Base-by-base conservation (phyloP, 148 eudicot genomes). In the Chenopodium quinoa region DNA sequence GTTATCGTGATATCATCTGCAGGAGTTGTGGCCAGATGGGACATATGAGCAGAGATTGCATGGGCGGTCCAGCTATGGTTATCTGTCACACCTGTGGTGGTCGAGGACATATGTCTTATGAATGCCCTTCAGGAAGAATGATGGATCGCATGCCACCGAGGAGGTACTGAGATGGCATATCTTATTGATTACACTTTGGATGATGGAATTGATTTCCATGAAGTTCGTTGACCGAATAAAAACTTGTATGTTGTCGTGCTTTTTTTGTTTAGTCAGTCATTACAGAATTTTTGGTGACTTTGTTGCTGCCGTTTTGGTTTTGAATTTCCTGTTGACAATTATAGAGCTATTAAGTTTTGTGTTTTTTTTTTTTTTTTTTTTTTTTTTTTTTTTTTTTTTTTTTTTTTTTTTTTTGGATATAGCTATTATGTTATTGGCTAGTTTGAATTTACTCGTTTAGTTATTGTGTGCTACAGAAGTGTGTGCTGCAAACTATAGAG, bases 71-170 rank as follows among this genome's bases (percentile, higher is more conserved):
- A 34, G 73, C 91, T 83, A 83, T 89, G 85, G 75, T 88, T 19
- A 95, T 95, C 75, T 95, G 99, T 80, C 97, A 93, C 84, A 95
- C 91, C 74, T 95, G 99, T 81, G 99, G 97, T 54, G 99, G 99
- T 70, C 90, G 97, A 83, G 99, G 99, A 32, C 99, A 95, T 83
- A 75, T 88, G 87, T 86, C 93, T 9, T 92, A 70, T 44, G 97
- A 92, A 80, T 95, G 97, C 78, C 99, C 99, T 13, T 93, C 92
- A 0, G 93, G 84, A 16, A 89, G 98, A 89, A 83, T 91, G 71
- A 79, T 90, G 87, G 97, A 93, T 54, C 92, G 98, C 25, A 90
- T 88, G 78, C 90, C 90, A 76, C 90, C 90, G 5, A 86, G 97
- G 80, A 89, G 99, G 87, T 95, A 90, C 85, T 95, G 89, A 91